phyloP scores from a whole-genome alignment of 2,329 filamentous ascomycete species.

The Penicillium aurantiogriseum region DNA sequence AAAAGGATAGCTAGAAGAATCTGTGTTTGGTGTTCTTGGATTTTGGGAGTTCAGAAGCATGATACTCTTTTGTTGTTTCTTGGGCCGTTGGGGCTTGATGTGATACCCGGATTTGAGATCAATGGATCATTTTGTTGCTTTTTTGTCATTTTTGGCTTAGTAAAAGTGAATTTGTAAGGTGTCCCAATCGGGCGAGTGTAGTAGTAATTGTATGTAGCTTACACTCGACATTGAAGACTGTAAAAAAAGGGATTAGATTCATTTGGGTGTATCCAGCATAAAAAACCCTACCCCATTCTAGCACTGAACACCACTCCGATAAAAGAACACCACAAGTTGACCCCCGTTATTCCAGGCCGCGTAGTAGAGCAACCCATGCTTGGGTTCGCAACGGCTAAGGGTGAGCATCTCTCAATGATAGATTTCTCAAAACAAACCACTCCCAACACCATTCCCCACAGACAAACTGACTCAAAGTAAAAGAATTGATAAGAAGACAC shows the following conservation, averaged over 20 bases:
- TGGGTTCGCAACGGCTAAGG: background rate
- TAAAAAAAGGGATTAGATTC: background rate
- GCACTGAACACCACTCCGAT: background rate
- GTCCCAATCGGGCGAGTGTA: background rate
- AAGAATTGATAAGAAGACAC: background rate
- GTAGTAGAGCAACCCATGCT: background rate
- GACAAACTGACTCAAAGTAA: background rate
- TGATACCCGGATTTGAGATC: slow-evolving; percentile 18
- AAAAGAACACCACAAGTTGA: background rate
- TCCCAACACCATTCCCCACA: background rate
- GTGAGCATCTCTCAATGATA: background rate
- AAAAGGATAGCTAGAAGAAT: slow-evolving; percentile 11
- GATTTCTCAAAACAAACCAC: too few relatives aligned
- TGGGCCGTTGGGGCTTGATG: slow-evolving; percentile 1
- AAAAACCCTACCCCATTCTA: background rate
- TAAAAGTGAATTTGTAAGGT: background rate
- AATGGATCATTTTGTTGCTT: slow-evolving; percentile 4
- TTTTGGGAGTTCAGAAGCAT: slow-evolving; percentile 7
- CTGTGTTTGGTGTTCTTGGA: background rate
- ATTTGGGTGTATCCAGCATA: background rate
- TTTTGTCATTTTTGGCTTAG: slow-evolving; percentile 3
- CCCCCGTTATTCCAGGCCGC: too few relatives aligned
- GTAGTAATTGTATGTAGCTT: background rate
- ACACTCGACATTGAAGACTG: background rate
- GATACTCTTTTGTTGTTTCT: slow-evolving; percentile 1